Base-by-base conservation (phyloP, 169 alveolate species). In the Cryptosporidium sp. region DNA sequence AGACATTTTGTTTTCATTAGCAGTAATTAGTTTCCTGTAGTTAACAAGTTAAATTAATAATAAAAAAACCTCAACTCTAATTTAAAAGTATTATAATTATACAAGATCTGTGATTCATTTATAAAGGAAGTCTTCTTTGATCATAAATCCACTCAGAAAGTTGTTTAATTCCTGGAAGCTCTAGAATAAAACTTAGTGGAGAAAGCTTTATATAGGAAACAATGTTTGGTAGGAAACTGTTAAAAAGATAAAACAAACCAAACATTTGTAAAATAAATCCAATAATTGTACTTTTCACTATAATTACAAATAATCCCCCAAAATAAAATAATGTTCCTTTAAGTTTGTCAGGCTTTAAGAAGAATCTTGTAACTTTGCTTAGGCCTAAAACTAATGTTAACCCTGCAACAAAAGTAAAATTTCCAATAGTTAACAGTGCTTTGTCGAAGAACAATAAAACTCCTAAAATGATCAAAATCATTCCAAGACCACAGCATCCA, bases 141-240 rank as follows among this genome's bases (percentile, higher is more conserved):
- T 80, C 89, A 16, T 80, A 80, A 48, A 80, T 80, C 89, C 89
- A 80, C 45, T 80, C 89, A 10, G 89, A 60, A n/a, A 80, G 60
- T 39, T 80, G 89, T 39, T 62, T 80, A 29, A 80, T 65, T n/a
- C 89, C 89, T 65, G 89, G 89, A 37, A 80, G 60, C 21, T 80
- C 89, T 37, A 80, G 68, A 39, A 80, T 80, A 29, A 80, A 80
- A 67, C 89, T 80, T 80, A 80, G 29, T 18, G 89, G 89, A 29
- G 89, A 80, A 65, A 80, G 89, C 70, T 65, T 80, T 62, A 80
- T 80, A 62, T 80, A 80, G 18, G 89, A 80, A 80, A 80, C 89
- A 80, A 80, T 80, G 31, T 80, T 80, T 18, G 89, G 89, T 23
- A 80, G 23, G 26, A 80, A 80, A 23, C 89, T 80, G 56, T 80